A percentile compares a stretch with the other conserved stretches of the same genome.
Conservation (phyloP, 1,284 basidiomycete genomes). For the Boletus mariae region DNA sequence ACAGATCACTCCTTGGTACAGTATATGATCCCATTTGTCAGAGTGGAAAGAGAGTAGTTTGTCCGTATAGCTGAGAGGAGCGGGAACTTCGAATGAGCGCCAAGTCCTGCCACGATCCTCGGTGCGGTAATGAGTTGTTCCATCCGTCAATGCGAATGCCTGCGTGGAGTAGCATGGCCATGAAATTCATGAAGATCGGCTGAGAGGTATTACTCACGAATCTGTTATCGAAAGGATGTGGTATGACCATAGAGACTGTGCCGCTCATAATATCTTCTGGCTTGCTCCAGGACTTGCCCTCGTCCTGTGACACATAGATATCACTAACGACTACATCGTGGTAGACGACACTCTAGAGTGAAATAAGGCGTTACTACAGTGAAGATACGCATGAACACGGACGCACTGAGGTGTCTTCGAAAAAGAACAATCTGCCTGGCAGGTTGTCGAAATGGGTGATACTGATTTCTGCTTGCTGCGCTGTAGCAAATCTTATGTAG, state of each 20-base stretch:
- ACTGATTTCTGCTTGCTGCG: slow-evolving; percentile 40
- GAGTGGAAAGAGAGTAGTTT: slow-evolving; percentile 84
- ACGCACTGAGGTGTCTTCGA: slow-evolving; percentile 83
- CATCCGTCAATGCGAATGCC: slow-evolving; percentile 81
- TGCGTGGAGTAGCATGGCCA: slow-evolving; percentile 28
- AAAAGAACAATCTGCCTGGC: slow-evolving; percentile 87
- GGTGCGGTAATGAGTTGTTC: slow-evolving; percentile 78
- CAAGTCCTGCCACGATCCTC: slow-evolving; percentile 83
- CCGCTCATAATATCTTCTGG: slow-evolving; percentile 64
- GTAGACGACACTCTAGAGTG: slow-evolving; percentile 68
- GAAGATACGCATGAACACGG: slow-evolving; percentile 4
- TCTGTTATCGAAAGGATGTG: slow-evolving; percentile 82
- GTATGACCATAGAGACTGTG: slow-evolving; percentile 70
- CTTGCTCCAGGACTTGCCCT: slow-evolving; percentile 79
- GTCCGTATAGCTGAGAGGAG: slow-evolving; percentile 54
- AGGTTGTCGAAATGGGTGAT: slow-evolving; percentile 62
- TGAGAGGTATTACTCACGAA: slow-evolving; percentile 47
- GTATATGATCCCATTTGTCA: slow-evolving; percentile 69
- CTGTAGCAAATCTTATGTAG: slow-evolving; percentile 26
- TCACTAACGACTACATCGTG: slow-evolving; percentile 72
- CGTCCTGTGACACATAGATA: slow-evolving; percentile 82
- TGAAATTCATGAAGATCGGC: not conserved
- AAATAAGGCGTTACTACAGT: slow-evolving; percentile 1
- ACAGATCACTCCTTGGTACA: slow-evolving; percentile 83
- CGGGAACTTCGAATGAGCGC: slow-evolving; percentile 72